A percentile compares a stretch with the other conserved stretches of the same genome.
These are phyloP conservation scores for Coelastrella sp. DNA, from an alignment of 139 green algal genomes.

Conservation along the genomic window DNA sequence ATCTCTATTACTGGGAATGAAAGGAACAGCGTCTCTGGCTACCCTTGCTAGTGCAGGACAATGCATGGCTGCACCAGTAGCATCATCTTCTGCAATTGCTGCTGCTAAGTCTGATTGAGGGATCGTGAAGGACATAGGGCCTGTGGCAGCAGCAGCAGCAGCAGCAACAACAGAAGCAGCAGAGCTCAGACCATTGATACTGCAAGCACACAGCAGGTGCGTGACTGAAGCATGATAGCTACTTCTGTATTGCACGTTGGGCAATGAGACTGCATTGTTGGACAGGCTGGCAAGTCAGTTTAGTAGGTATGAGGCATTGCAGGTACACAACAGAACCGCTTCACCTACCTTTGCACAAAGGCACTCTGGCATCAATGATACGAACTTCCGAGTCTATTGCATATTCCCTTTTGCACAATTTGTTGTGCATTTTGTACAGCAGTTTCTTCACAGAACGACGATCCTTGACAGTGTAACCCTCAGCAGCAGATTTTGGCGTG, in stretches of 20 bases:
- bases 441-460: background rate
- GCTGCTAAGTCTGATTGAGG: background rate
- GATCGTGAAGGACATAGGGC: constrained; percentile 17
- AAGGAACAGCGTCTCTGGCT: background rate
- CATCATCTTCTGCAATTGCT: constrained; percentile 25
- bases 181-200: too few relatives aligned
- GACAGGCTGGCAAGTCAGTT: too few relatives aligned
- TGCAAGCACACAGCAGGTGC: too few relatives aligned
- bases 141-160: background rate
- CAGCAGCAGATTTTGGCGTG: background rate
- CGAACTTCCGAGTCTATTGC: background rate
- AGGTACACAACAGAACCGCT: too few relatives aligned
- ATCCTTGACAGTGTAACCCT: background rate
- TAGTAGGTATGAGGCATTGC: too few relatives aligned
- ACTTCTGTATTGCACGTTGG: too few relatives aligned
- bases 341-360: constrained; percentile 29
- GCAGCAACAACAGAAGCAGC: too few relatives aligned
- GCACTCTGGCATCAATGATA: constrained; percentile 33
- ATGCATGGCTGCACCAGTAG: constrained; percentile 3
- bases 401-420: background rate
- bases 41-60: background rate
- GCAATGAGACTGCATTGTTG: too few relatives aligned
- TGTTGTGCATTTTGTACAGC: background rate
- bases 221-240: too few relatives aligned
- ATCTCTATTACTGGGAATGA: background rate